Percentiles rank a stretch among this genome's conserved stretches.
phyloP scores from a whole-genome alignment of 2,329 filamentous ascomycete genomes.

The Penicillium thymicola region DNA sequence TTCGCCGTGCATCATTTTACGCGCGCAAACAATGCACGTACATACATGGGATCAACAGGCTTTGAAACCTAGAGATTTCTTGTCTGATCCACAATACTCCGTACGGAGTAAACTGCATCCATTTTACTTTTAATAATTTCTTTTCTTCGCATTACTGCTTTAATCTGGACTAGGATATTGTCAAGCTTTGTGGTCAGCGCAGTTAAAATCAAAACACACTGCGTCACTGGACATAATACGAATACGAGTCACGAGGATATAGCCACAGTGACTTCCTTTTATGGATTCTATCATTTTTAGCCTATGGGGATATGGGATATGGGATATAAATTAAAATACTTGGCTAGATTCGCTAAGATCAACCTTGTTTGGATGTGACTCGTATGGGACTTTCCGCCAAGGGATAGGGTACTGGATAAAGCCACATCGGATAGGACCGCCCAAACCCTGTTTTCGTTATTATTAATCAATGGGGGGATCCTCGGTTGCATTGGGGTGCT shows the following conservation, averaged over 20 bases:
- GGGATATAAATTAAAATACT: not conserved
- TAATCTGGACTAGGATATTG: conserved; percentile 3
- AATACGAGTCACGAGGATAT: conserved; percentile 22
- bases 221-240: conserved; percentile 19
- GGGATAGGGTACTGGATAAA: conserved; percentile 7
- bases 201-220: conserved; percentile 17
- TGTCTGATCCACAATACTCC: not conserved
- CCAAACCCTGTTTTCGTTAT: not conserved
- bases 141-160: not conserved
- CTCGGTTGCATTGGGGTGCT: conserved; percentile 9
- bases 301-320: not conserved
- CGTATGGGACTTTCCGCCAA: conserved; percentile 3
- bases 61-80: not conserved
- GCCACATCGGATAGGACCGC: conserved; percentile 14
- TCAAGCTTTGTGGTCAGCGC: conserved; percentile 20
- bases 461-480: conserved; percentile 9
- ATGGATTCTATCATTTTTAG: not conserved
- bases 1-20: not conserved
- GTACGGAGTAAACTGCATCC: not conserved
- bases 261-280: conserved; percentile 19
- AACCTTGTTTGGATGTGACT: conserved; percentile 10
- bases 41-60: not conserved
- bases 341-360: conserved; percentile 6
- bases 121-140: not conserved
- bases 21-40: not conserved